phyloP scores from a whole-genome alignment of 495 filamentous ascomycete genomes.

The Wilcoxina mikolae region DNA sequence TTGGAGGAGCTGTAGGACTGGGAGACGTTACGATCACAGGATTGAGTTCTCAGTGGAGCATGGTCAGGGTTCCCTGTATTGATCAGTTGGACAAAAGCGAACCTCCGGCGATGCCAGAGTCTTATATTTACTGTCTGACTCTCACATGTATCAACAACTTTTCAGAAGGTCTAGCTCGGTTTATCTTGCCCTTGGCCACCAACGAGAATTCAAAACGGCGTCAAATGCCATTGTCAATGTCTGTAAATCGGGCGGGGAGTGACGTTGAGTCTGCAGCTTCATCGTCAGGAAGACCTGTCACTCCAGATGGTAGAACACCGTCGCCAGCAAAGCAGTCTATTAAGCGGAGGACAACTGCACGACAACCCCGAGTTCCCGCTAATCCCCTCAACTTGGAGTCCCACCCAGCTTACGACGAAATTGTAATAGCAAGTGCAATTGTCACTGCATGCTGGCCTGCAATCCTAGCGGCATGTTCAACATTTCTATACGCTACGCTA shows the following conservation, averaged over 20 bases:
- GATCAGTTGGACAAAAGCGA: slow-evolving; percentile 90
- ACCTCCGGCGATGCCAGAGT: slow-evolving; percentile 66
- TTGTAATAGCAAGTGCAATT: slow-evolving; percentile 62
- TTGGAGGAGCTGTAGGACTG: slow-evolving; percentile 55
- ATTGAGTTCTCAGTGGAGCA: slow-evolving; percentile 82
- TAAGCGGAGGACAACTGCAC: slow-evolving; percentile 38
- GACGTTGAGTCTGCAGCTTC: slow-evolving; percentile 27
- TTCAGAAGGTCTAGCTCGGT: slow-evolving; percentile 83
- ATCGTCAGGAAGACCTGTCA: slow-evolving; percentile 32
- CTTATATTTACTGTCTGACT: slow-evolving; percentile 82
- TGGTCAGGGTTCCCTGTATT: slow-evolving; percentile 71
- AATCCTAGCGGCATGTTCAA: slow-evolving; percentile 81
- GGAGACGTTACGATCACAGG: slow-evolving; percentile 50
- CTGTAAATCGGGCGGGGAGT: slow-evolving; percentile 22
- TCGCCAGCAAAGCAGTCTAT: slow-evolving; percentile 30
- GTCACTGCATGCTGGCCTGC: slow-evolving; percentile 93
- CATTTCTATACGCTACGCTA: slow-evolving; percentile 77
- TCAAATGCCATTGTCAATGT: slow-evolving; percentile 3
- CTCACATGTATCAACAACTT: slow-evolving; percentile 75
- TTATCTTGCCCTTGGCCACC: slow-evolving; percentile 77
- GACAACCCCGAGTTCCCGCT: slow-evolving; percentile 50
- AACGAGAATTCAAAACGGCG: slow-evolving; percentile 39
- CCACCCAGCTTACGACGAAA: slow-evolving; percentile 52
- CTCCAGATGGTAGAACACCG: slow-evolving; percentile 31
- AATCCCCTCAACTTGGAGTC: slow-evolving; percentile 63